Conservation (phyloP, 225 moss, liverwort and hornwort genomes). For the Physcomitrium patens region DNA sequence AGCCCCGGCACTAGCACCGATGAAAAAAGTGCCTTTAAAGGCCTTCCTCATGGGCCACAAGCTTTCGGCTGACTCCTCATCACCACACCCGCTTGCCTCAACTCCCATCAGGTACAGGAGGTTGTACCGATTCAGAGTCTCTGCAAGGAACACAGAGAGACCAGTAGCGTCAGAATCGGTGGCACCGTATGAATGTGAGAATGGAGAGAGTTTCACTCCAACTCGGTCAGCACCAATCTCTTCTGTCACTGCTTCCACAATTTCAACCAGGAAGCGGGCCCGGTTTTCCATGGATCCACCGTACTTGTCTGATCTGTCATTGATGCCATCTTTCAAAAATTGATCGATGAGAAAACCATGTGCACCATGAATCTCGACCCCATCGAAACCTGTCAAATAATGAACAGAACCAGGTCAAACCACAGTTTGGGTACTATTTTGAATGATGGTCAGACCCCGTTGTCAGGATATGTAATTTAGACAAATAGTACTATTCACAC, state of each 20-base stretch:
- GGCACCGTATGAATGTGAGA: conserved; percentile 15
- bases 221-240: conserved; percentile 38
- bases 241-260: conserved; percentile 41
- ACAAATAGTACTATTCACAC: no score
- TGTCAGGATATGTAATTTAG: neutral
- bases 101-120: conserved; percentile 45
- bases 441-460: neutral
- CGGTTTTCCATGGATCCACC: conserved; percentile 58
- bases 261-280: conserved; percentile 46
- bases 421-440: neutral
- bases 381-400: conserved; percentile 28
- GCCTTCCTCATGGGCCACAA: conserved; percentile 32
- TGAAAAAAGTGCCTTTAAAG: conserved; percentile 34
- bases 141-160: conserved; percentile 31
- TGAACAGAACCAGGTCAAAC: neutral
- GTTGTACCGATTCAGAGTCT: conserved; percentile 41
- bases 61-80: conserved; percentile 16
- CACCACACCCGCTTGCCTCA: conserved; percentile 29
- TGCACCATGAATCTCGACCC: conserved; percentile 34
- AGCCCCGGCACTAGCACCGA: conserved; percentile 25
- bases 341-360: conserved; percentile 50
- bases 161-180: conserved; percentile 26
- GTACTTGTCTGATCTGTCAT: conserved; percentile 55
- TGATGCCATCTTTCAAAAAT: conserved; percentile 50
- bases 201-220: conserved; percentile 37